phyloP scores from a whole-genome alignment of 495 filamentous ascomycete genomes.

The Aspergillus baeticus region DNA sequence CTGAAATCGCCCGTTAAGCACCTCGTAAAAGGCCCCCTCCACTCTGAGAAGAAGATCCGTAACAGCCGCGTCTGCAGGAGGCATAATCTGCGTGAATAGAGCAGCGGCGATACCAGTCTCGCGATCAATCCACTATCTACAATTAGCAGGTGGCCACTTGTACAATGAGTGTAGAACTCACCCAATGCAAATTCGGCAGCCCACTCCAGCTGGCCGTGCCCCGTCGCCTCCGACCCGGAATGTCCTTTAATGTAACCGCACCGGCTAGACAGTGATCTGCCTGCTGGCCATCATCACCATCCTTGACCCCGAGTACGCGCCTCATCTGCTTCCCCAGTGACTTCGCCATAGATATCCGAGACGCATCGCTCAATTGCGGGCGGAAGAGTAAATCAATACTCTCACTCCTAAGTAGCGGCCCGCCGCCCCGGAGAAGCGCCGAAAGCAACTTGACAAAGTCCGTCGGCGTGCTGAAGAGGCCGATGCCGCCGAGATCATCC shows the following conservation, averaged over 20 bases:
- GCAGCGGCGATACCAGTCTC: background rate
- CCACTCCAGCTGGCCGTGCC: conserved; percentile 26
- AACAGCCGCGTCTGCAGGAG: background rate
- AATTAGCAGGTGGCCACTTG: background rate
- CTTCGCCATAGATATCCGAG: conserved; percentile 18
- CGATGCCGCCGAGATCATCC: conserved; percentile 50
- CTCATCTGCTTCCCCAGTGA: conserved; percentile 18
- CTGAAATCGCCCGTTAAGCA: too few species aligned
- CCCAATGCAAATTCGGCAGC: conserved; percentile 26
- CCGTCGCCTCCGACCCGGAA: conserved; percentile 18
- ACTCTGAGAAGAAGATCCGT: background rate
- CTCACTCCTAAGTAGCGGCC: background rate
- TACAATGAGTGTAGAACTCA: conserved; percentile 1
- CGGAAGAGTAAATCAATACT: conserved; percentile 15
- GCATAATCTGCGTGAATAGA: background rate
- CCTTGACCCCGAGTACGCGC: conserved; percentile 13
- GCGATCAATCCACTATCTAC: background rate
- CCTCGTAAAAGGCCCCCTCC: background rate
- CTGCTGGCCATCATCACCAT: background rate
- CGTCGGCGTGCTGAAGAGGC: conserved; percentile 36
- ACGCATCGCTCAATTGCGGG: conserved; percentile 16
- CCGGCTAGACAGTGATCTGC: conserved; percentile 19
- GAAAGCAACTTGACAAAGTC: conserved; percentile 15
- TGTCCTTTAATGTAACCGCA: conserved; percentile 13
- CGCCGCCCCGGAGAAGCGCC: conserved; percentile 10